Base-by-base conservation (phyloP, 352 stramenopile genomes). In the Peronospora belbahrii region DNA sequence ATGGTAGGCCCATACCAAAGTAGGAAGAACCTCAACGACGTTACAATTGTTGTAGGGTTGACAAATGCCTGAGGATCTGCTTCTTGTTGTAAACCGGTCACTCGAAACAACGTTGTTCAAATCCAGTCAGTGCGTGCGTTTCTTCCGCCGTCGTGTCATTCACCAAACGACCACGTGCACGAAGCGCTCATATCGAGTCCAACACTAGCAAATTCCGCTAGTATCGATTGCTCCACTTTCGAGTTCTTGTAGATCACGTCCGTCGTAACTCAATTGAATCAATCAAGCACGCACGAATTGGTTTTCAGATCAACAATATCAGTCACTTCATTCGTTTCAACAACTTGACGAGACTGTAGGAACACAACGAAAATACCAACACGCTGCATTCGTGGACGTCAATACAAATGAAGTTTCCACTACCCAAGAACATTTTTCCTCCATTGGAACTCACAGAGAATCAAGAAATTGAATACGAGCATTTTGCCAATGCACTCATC, bases 361-460 rank as follows among this genome's bases (percentile, higher is more conserved):
- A n/a, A n/a, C n/a, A n/a, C n/a, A n/a, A n/a, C n/a, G n/a, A n/a
- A n/a, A n/a, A n/a, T n/a, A n/a, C n/a, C n/a, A n/a, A n/a, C n/a
- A n/a, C n/a, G n/a, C n/a, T n/a, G n/a, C n/a, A n/a, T n/a, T n/a
- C 31, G 14, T 15, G 31, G 13, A 15, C 36, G 39, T n/a, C n/a
- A n/a, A n/a, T n/a, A n/a, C n/a, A n/a, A n/a, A 83, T 81, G 69
- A 81, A 74, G 67, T 78, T 74, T 43, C 67, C 67, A 42, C 13
- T 79, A 34, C 54, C 67, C 28, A 70, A 71, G 47, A 76, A 65
- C 27, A 27, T 71, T 27, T 80, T 82, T 41, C 46, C 65, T 18
- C 59, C 62, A 17, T 37, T 82, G 11, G 60, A 74, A 53, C 62
- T 85, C 4, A 59, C 59, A 0, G 49, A 52, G 2, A 49, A 52